Evolutionary conservation across 1,284 basidiomycete species (phyloP), one percentile per base, ranked within the genome.

Genomic region (Anthracocystis panici-leucophaei): DNA sequence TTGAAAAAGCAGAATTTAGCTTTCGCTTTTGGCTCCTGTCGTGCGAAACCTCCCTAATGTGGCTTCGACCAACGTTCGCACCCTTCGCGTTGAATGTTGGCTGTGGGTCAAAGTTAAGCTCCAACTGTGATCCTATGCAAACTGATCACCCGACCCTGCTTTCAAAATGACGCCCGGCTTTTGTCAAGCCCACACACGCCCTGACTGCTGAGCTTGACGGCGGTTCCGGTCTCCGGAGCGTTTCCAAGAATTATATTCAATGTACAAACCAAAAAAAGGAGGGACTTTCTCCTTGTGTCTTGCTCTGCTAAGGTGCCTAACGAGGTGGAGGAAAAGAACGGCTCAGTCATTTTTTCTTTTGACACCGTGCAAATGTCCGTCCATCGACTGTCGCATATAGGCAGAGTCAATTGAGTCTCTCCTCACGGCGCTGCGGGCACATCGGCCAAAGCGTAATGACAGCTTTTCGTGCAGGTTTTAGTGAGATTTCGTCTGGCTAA

Each of bases 371-470:
- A 42, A 38, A 16, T 38, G 48, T 49, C 45, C 33, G 31, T 25
- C 27, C 56, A 70, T 70, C 61, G 67, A 70, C 41, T 11, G 40
- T 23, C 53, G 66, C 61, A 59, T 58, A 23, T 16, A 20, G 44
- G 61, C 61, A 59, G 51, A 23, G 23, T n/a, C 21, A 11, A n/a
- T 14, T 25, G 54, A 33, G 46, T 41, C 66, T 16, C 35, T 38
- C 14, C 35, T 38, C 35, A 38, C 35, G 14, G 12, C 14, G 35
- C 35, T 3, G 35, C 23, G 25, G 23, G 6, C 23, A 21, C 46
- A n/a, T 16, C 27, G 29, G 46, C 46, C 9, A 20, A 25, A 18
- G 16, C 35, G 46, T 31, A 16, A 29, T 48, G 27, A n/a, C 16
- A 10, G 23, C 25, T 16, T 16, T 48, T 31, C 46, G 46, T 48